Percentiles rank a stretch among this genome's conserved stretches.
Conservation (phyloP, 176 grass and related monocot genomes). For the Cocos nucifera region DNA sequence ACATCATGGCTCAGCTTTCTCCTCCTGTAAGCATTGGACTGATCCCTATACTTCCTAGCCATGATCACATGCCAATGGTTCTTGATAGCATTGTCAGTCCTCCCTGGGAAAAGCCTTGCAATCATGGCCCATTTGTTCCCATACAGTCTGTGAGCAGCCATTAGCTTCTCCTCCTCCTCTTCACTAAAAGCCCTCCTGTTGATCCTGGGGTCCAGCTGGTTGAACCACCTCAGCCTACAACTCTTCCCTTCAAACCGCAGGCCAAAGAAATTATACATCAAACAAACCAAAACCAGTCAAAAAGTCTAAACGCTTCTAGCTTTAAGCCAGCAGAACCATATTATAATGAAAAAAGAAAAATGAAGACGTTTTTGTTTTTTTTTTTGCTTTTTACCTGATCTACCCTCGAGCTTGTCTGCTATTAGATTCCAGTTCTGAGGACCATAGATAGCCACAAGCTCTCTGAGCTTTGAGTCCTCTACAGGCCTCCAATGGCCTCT, state of each 20-base stretch:
- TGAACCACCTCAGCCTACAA: conserved; percentile 16
- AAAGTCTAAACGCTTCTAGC: too few relatives aligned
- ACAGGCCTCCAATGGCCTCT: conserved; percentile 13
- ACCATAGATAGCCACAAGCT: conserved; percentile 5
- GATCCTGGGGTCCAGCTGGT: conserved; percentile 19
- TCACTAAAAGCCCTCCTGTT: conserved; percentile 10
- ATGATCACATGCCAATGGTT: conserved; percentile 19
- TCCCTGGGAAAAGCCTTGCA: conserved; percentile 10
- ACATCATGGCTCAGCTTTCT: not conserved
- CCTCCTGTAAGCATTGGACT: not conserved
- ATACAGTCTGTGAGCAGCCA: conserved; percentile 6
- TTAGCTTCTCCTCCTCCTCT: conserved; percentile 6
- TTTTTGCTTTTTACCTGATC: conserved; percentile 2
- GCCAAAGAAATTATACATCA: too few relatives aligned
- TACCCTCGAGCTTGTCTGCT: conserved; percentile 5
- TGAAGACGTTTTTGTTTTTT: too few relatives aligned
- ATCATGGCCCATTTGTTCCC: conserved; percentile 19
- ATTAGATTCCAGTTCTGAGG: conserved; percentile 17
- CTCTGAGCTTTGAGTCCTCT: conserved; percentile 5
- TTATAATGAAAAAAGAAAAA: too few relatives aligned
- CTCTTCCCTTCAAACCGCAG: conserved; percentile 5
- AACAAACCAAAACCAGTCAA: too few relatives aligned
- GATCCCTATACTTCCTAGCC: conserved; percentile 18
- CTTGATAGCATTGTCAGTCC: conserved; percentile 14
- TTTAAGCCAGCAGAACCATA: too few relatives aligned